Percentiles rank a stretch among this genome's conserved stretches.
These are phyloP conservation scores for Colletotrichum magnum DNA, from an alignment of 2,329 filamentous ascomycete genomes.

Conservation along the genomic window DNA sequence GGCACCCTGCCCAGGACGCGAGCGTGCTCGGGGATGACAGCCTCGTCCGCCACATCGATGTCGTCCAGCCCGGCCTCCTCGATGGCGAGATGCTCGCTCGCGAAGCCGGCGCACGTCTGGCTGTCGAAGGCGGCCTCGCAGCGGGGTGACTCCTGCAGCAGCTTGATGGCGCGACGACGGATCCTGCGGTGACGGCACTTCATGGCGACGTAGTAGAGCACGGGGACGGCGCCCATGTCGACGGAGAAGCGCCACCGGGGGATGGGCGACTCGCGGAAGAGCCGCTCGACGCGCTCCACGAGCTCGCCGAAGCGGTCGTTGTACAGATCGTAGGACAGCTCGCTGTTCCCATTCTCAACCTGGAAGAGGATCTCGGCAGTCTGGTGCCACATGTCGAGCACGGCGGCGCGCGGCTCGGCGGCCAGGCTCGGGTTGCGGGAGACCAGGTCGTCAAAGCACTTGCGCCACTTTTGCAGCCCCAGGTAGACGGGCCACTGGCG, in stretches of 20 bases:
- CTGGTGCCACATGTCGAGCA: slow-evolving; percentile 9
- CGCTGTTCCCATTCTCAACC: slow-evolving; percentile 7
- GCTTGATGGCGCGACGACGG: slow-evolving; percentile 1
- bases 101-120: slow-evolving; percentile 8
- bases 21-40: background rate
- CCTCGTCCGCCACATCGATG: slow-evolving; percentile 1
- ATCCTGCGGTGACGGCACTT: slow-evolving; percentile 18
- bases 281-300: slow-evolving; percentile 2
- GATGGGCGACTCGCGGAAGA: background rate
- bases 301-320: background rate
- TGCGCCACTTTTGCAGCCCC: slow-evolving; percentile 4
- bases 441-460: slow-evolving; percentile 4
- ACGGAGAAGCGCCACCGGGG: slow-evolving; percentile 9
- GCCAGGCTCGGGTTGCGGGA: background rate
- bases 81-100: slow-evolving; percentile 11
- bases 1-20: background rate
- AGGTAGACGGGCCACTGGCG: background rate
- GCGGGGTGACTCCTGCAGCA: slow-evolving; percentile 13
- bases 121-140: slow-evolving; percentile 20
- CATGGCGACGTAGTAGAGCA: slow-evolving; percentile 17
- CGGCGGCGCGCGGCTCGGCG: background rate
- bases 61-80: slow-evolving; percentile 14
- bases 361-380: slow-evolving; percentile 10
- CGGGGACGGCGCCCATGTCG: slow-evolving; percentile 19
- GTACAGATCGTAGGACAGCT: slow-evolving; percentile 13